Conservation (phyloP, 1,284 basidiomycete genomes). For the Trichosporon asahii region DNA sequence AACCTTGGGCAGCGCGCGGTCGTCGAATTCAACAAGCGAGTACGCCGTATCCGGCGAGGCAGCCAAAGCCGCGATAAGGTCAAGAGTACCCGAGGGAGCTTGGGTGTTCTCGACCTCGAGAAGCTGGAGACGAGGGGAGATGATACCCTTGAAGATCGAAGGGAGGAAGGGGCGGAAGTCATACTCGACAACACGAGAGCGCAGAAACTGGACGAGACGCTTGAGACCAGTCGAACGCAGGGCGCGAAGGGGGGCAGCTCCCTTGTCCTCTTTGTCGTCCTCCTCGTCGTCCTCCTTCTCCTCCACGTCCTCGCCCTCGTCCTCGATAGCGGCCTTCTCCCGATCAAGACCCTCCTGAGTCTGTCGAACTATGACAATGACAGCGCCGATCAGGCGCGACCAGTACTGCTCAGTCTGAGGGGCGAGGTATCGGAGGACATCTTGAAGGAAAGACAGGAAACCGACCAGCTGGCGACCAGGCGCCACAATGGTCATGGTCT, state of each 20-base stretch:
- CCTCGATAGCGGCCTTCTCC: slow-evolving; percentile 52
- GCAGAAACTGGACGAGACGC: slow-evolving; percentile 85
- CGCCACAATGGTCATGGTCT: slow-evolving; percentile 31
- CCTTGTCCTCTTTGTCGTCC: slow-evolving; percentile 46
- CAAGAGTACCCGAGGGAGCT: slow-evolving; percentile 81
- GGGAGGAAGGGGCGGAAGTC: slow-evolving; percentile 71
- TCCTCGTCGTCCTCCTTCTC: slow-evolving; percentile 48
- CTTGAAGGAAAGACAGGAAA: slow-evolving; percentile 77
- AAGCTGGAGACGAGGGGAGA: slow-evolving; percentile 73
- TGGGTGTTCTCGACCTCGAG: slow-evolving; percentile 87
- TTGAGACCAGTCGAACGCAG: slow-evolving; percentile 81
- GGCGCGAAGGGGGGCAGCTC: slow-evolving; percentile 57
- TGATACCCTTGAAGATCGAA: slow-evolving; percentile 66
- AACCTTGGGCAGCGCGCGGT: slow-evolving; percentile 67
- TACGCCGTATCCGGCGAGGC: slow-evolving; percentile 59
- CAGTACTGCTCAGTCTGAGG: slow-evolving; percentile 66
- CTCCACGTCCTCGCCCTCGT: slow-evolving; percentile 44
- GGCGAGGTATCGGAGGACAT: slow-evolving; percentile 75
- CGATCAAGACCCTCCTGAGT: slow-evolving; percentile 62
- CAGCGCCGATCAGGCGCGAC: slow-evolving; percentile 67
- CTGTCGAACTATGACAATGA: slow-evolving; percentile 62
- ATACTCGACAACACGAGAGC: slow-evolving; percentile 61
- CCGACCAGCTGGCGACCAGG: slow-evolving; percentile 74
- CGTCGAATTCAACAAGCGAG: slow-evolving; percentile 69
- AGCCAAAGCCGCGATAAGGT: slow-evolving; percentile 81